Evolutionary conservation across 2,329 filamentous ascomycete species (phyloP), one percentile per base, ranked within the genome.

Genomic region (Colletotrichum filicis): DNA sequence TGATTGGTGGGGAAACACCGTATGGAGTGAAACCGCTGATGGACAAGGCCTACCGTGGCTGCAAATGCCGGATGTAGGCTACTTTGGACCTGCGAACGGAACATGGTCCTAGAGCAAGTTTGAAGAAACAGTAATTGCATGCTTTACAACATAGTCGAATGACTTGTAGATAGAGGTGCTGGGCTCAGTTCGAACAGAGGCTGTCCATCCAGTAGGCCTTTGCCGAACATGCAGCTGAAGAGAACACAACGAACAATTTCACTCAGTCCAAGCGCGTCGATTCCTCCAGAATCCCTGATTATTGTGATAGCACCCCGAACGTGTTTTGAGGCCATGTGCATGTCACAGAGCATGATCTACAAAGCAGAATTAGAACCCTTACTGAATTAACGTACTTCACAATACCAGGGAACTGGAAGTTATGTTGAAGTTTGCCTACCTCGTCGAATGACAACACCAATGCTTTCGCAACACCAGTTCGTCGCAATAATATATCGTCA

Each of bases 1-100:
- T 0, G 74, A 78, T 0, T 92, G 89, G 87, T 88, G 87, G 87
- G 86, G 86, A 4, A 87, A 85, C 68, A 81, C 79, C 1, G 82
- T 85, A 11, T 73, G 70, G 70, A 30, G 61, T 26, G 62, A 72
- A 30, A 72, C 69, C 1, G 69, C 69, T n/a, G 69, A 72, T 19
- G 69, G 69, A 3, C 16, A 30, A 2, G 69, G 69, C 9, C 6
- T 68, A 9, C 69, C 69, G 3, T 72, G 69, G 69, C 2, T 68
- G 7, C 16, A 72, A 3, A 63, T 72, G 69, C 69, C 69, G 0
- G 28, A 62, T 1, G 65, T 72, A 4, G 69, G 69, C 58, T 72
- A 72, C 14, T 72, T 72, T 16, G 69, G 69, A 6, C 65, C 65
- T 30, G 69, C 69, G 4, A 72, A 72, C 8, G 69, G 69, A 6